Evolutionary conservation across 1,284 basidiomycete genomes (phyloP), one percentile per base, ranked within the genome.

Genomic region (Rhodotorula sp.): DNA sequence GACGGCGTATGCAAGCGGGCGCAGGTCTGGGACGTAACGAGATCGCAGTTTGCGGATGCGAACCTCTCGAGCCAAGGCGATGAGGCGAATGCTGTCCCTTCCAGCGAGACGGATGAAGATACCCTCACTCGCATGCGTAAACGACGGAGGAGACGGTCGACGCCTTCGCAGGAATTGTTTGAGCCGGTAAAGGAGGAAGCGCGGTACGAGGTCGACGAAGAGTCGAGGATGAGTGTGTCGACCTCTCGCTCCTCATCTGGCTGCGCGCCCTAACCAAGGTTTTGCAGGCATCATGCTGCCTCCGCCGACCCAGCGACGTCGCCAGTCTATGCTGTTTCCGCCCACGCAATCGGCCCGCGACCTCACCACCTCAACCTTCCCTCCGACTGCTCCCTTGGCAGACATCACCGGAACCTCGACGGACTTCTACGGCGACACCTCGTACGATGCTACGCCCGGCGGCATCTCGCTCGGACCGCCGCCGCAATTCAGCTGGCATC

Each of bases 391-490:
- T 9, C 27, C 48, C 5, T 32, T 47, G 15, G 48, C 32, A 30
- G 59, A 57, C 47, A 20, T 30, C 44, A 47, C 53, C 19, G n/a
- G 24, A 8, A 24, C n/a, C 32, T 20, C 15, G 17, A n/a, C 30
- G 7, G 29, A 7, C 49, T 39, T 20, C 32, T 55, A 52, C 11
- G 55, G 24, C 17, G 54, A 64, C 49, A 39, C 60, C 19, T 51
- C 67, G 62, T 57, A 53, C 47, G 34, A 58, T 7, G 47, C 56
- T 20, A 53, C 60, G 5, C 39, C 51, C 20, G 36, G 27, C 34
- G 57, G 59, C 8, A 22, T 49, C 4, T 67, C 54, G 24, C 53
- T 71, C 34, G 69, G 69, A 48, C 39, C 54, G 11, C 59, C 65
- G 32, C 65, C 69, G 13, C 20, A 36, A 10, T 58, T 67, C 10